Conservation (phyloP, 106 monocot species). For the Dactylorhiza incarnata region DNA sequence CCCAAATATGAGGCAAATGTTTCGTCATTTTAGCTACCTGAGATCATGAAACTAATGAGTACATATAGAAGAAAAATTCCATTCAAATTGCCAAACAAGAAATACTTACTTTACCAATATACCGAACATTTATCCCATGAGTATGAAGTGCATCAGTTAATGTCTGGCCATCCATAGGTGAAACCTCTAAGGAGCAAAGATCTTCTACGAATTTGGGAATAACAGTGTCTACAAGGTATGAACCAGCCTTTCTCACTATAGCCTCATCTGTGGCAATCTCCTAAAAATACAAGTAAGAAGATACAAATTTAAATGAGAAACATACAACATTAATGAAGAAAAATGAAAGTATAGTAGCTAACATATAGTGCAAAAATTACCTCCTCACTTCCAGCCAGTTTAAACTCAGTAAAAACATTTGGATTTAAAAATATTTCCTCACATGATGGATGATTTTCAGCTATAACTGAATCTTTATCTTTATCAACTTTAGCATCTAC, state of each 20-base stretch:
- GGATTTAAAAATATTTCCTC: conserved; percentile 75
- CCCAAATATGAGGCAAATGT: conserved; percentile 83
- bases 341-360: background rate
- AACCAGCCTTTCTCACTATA: conserved; percentile 60
- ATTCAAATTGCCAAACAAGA: background rate
- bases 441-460: conserved; percentile 7
- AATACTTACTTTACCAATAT: conserved; percentile 74
- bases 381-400: conserved; percentile 67
- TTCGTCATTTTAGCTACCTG: conserved; percentile 74
- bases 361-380: conserved; percentile 22
- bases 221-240: conserved; percentile 71
- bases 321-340: background rate
- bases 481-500: conserved; percentile 10
- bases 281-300: conserved; percentile 21
- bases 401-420: conserved; percentile 95
- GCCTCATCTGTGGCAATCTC: conserved; percentile 88
- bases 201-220: conserved; percentile 91
- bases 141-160: conserved; percentile 84
- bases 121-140: conserved; percentile 94
- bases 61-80: conserved; percentile 1
- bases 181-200: conserved; percentile 77
- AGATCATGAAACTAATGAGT: conserved; percentile 5
- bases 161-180: conserved; percentile 99
- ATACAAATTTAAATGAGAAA: background rate
- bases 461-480: conserved; percentile 16